Evolutionary conservation across 2,329 filamentous ascomycete species (phyloP).

Genomic region (Chalaropsis thielavioides): DNA sequence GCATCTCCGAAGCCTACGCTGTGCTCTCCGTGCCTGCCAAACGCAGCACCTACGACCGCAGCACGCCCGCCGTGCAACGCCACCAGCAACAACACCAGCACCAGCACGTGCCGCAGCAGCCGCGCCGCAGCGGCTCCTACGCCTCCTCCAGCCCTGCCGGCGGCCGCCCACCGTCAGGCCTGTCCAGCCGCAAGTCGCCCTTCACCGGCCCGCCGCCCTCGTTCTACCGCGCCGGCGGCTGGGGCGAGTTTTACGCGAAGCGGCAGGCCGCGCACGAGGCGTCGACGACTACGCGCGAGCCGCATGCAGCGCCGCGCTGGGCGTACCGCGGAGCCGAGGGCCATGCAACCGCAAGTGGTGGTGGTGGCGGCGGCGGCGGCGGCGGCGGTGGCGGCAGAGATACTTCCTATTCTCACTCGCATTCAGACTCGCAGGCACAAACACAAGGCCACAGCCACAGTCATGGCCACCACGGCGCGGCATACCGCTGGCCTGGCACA

Average conservation of each 20-base stretch:
- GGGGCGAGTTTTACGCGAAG: constrained; percentile 51
- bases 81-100: constrained; percentile 23
- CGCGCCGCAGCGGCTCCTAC: constrained; percentile 32
- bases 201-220: constrained; percentile 80
- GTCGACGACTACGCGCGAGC: constrained; percentile 22
- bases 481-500: constrained; percentile 30
- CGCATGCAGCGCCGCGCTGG: constrained; percentile 5
- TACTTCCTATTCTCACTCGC: too few species aligned
- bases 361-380: too few species aligned
- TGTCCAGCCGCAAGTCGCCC: constrained; percentile 58
- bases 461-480: neutral
- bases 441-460: too few species aligned
- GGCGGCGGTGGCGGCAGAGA: too few species aligned
- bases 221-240: constrained; percentile 73
- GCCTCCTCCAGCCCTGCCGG: constrained; percentile 50
- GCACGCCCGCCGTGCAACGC: constrained; percentile 23
- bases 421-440: too few species aligned
- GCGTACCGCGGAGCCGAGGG: too few species aligned
- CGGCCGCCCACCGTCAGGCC: constrained; percentile 62
- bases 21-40: constrained; percentile 58
- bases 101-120: constrained; percentile 19
- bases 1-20: constrained; percentile 71
- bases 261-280: constrained; percentile 38
- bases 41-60: constrained; percentile 67
- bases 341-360: too few species aligned